Percentiles rank a stretch among this genome's conserved stretches.
Evolutionary conservation across 352 stramenopile genomes (phyloP).

Genomic region (Pythium volutum): DNA sequence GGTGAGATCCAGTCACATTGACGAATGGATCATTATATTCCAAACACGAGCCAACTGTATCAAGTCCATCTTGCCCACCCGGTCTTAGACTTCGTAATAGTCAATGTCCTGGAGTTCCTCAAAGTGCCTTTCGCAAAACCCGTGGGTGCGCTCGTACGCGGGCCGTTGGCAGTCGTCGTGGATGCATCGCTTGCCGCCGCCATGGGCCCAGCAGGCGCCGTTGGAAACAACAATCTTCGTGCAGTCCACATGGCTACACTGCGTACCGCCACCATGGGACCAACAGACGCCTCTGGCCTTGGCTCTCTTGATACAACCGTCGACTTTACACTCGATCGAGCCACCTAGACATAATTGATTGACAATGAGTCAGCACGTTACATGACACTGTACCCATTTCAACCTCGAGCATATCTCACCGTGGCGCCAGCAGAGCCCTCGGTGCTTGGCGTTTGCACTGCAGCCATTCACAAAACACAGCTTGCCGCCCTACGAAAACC

Average conservation of each 20-base stretch:
- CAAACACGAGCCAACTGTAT: too few relatives aligned
- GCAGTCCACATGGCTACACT: slow-evolving; percentile 29
- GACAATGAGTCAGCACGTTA: too few relatives aligned
- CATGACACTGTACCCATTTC: too few relatives aligned
- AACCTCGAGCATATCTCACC: too few relatives aligned
- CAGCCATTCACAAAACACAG: slow-evolving; percentile 32
- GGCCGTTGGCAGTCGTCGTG: slow-evolving; percentile 20
- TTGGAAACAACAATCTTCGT: slow-evolving; percentile 23
- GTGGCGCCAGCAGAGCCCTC: slow-evolving; percentile 36
- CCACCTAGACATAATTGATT: too few relatives aligned
- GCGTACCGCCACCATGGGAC: slow-evolving; percentile 42
- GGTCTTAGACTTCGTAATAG: slow-evolving; percentile 13
- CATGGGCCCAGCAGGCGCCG: slow-evolving; percentile 17
- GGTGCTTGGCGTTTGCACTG: slow-evolving; percentile 35
- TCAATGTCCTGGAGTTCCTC: slow-evolving; percentile 20
- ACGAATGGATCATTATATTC: too few relatives aligned
- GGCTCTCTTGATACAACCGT: slow-evolving; percentile 31
- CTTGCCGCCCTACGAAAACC: slow-evolving; percentile 31
- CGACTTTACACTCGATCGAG: slow-evolving; percentile 34
- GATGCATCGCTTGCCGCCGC: slow-evolving; percentile 15
- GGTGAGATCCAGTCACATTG: too few relatives aligned
- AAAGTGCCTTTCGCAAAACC: slow-evolving; percentile 16
- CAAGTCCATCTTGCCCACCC: too few relatives aligned
- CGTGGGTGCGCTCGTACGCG: slow-evolving; percentile 25
- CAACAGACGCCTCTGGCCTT: slow-evolving; percentile 46